These are phyloP conservation scores for Cytospora piceicola DNA, from an alignment of 2,329 filamentous ascomycete species.

Conservation along the genomic window DNA sequence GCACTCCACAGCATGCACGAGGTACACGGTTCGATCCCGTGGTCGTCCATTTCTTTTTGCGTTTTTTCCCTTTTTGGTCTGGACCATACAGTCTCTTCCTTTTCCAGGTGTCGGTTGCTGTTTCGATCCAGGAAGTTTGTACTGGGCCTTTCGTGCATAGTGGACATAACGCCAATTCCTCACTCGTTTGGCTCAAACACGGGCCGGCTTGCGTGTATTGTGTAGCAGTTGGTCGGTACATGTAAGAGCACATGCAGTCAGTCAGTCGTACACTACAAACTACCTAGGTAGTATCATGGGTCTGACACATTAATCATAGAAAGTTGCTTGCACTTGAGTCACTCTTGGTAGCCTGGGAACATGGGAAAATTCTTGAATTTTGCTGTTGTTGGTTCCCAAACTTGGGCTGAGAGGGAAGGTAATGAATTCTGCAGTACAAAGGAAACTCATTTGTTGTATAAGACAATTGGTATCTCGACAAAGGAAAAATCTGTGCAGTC, in stretches of 20 bases:
- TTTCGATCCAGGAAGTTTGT: not conserved
- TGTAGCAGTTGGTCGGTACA: too few relatives aligned
- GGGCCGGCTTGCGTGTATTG: too few relatives aligned
- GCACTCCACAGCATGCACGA: conserved; percentile 17
- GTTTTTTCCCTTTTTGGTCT: not conserved
- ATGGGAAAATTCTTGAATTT: not conserved
- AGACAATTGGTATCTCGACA: conserved; percentile 15
- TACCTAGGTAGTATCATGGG: not conserved
- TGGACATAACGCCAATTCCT: too few relatives aligned
- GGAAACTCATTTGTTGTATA: conserved; percentile 8
- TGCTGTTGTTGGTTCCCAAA: not conserved
- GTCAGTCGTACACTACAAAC: not conserved
- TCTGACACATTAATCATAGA: too few relatives aligned
- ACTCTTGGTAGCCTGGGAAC: not conserved
- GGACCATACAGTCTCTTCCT: not conserved
- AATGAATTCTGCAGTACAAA: conserved; percentile 6
- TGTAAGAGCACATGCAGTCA: too few relatives aligned
- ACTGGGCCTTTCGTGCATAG: too few relatives aligned
- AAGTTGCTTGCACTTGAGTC: too few relatives aligned
- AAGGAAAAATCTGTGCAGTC: conserved; percentile 13
- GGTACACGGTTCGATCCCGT: conserved; percentile 27
- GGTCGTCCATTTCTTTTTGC: conserved; percentile 21
- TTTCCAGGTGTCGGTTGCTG: not conserved
- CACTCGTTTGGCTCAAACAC: too few relatives aligned
- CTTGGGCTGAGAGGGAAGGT: not conserved